Conservation (phyloP, 75 land plant genomes). For the Chamaecyparis obtusa region DNA sequence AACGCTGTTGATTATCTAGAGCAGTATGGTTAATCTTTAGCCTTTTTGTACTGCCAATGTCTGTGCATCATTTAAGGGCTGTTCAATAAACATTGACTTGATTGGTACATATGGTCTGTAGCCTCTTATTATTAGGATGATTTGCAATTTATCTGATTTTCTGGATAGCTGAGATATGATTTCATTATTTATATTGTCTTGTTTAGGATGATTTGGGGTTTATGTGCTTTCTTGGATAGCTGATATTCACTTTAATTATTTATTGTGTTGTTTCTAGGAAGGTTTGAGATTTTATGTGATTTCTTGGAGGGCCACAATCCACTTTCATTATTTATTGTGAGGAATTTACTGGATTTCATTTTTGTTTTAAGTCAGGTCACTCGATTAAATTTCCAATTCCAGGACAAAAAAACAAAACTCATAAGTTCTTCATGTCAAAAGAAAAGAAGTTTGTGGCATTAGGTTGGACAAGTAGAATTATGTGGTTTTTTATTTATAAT, state of each 20-base stretch:
- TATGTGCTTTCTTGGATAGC: no score
- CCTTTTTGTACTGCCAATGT: neutral
- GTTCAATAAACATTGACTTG: neutral
- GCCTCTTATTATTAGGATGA: neutral
- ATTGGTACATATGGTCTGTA: neutral
- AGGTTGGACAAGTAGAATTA: neutral
- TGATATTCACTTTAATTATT: no score
- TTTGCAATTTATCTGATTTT: neutral
- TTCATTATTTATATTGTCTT: no score
- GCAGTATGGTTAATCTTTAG: neutral
- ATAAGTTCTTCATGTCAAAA: neutral
- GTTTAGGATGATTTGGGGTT: neutral
- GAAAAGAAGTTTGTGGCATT: neutral
- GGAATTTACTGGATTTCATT: neutral
- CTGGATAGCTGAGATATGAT: no score
- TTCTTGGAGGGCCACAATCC: neutral
- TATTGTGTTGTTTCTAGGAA: neutral
- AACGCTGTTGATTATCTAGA: neutral
- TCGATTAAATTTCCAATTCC: neutral
- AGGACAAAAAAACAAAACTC: neutral
- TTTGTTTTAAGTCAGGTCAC: neutral
- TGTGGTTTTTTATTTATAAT: neutral
- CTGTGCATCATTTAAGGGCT: neutral
- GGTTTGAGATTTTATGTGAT: neutral
- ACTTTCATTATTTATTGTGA: neutral